Conservation (phyloP, 257 asterid species). For the Marsdenia floribunda region DNA sequence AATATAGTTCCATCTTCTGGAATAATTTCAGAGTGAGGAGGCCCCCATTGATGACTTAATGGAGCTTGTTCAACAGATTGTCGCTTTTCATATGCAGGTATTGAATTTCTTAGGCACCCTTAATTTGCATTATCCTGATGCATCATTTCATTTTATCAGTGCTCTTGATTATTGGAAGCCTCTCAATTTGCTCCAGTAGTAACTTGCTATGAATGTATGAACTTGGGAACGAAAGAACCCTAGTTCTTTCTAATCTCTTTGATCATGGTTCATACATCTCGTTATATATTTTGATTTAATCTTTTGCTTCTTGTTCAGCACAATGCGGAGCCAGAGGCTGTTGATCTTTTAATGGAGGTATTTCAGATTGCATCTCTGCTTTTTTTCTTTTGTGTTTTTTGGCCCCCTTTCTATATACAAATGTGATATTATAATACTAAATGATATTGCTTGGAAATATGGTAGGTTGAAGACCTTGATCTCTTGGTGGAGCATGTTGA, state of each 20-base stretch:
- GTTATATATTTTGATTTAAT: not conserved
- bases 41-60: conserved; percentile 63
- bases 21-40: conserved; percentile 36
- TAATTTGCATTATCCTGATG: not conserved
- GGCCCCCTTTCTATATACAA: not conserved
- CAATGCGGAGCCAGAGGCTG: conserved; percentile 65
- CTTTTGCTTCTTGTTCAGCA: conserved; percentile 54
- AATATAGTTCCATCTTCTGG: not conserved
- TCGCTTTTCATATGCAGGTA: conserved; percentile 94
- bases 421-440: not conserved
- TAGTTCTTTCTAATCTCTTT: not conserved
- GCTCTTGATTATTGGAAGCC: not conserved
- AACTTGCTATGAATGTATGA: not conserved
- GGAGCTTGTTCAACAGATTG: conserved; percentile 86
- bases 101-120: conserved; percentile 4
- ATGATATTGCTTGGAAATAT: conserved; percentile 13
- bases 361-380: not conserved
- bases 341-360: conserved; percentile 38
- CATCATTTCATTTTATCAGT: conserved; percentile 1
- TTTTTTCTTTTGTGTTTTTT: not conserved
- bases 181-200: not conserved
- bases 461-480: conserved; percentile 93
- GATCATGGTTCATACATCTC: not conserved
- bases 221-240: not conserved
- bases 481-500: conserved; percentile 68